Conservation (phyloP, 1,139 yeast species). For the Protomyces inouyei region DNA sequence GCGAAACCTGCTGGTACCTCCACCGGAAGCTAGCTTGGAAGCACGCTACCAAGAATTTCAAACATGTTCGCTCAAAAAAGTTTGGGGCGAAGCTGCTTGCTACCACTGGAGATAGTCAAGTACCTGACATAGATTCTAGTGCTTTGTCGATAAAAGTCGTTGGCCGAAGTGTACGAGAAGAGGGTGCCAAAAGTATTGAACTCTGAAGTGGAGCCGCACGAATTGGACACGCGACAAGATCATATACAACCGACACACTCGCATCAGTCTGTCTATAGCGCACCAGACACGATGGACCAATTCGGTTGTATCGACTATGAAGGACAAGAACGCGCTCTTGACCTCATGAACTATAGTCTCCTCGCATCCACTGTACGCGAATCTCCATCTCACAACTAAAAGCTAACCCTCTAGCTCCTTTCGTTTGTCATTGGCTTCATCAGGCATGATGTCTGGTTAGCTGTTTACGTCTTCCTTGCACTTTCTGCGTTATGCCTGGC, state of each 20-base stretch:
- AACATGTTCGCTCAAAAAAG: neutral
- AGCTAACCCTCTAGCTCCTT: neutral
- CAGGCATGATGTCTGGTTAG: conserved; percentile 3
- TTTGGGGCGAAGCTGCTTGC: neutral
- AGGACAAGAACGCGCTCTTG: conserved; percentile 7
- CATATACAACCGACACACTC: too few species aligned
- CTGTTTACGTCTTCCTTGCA: conserved; percentile 8
- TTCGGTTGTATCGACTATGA: conserved; percentile 19
- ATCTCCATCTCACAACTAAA: neutral
- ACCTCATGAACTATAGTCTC: conserved; percentile 4
- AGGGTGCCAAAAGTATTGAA: too few species aligned
- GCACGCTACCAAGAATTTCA: neutral
- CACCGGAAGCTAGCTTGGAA: neutral
- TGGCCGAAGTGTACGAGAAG: too few species aligned
- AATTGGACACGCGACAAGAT: too few species aligned
- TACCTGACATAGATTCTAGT: too few species aligned
- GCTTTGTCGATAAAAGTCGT: too few species aligned
- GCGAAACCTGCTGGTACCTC: too few species aligned
- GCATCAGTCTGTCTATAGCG: too few species aligned
- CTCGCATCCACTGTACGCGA: conserved; percentile 6
- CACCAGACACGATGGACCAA: conserved; percentile 4
- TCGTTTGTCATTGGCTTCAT: conserved; percentile 14
- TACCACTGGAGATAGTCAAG: too few species aligned
- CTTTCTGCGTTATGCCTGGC: neutral
- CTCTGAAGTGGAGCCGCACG: too few species aligned